Conservation (phyloP, 2,329 filamentous ascomycete genomes). For the Tolypocladium amazonense region DNA sequence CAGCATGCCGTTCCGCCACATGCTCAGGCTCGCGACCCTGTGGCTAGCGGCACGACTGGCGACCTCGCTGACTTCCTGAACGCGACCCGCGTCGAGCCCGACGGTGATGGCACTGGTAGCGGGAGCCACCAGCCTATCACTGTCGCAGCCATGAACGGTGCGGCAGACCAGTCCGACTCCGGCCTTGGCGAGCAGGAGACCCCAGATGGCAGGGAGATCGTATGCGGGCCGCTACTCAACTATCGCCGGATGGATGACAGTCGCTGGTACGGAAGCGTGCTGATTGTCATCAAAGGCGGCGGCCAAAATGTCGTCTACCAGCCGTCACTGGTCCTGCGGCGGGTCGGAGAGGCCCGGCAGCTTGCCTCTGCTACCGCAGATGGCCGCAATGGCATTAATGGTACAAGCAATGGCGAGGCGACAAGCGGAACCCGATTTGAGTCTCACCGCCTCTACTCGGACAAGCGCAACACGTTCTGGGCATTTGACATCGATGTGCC, state of each 20-base stretch:
- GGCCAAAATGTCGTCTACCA: constrained; percentile 44
- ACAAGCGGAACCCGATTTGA: constrained; percentile 28
- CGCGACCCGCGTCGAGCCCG: constrained; percentile 36
- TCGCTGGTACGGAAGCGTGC: constrained; percentile 74
- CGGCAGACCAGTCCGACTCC: constrained; percentile 15
- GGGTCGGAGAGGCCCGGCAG: constrained; percentile 18
- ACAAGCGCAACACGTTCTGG: constrained; percentile 76
- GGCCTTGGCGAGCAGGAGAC: constrained; percentile 10
- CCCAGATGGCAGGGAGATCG: constrained; percentile 46
- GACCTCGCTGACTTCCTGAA: constrained; percentile 49
- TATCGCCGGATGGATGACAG: constrained; percentile 65
- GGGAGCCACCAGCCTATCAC: constrained; percentile 38
- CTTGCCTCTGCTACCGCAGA: constrained; percentile 9
- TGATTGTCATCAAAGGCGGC: constrained; percentile 70
- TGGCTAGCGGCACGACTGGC: constrained; percentile 29
- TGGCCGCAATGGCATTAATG: constrained; percentile 17
- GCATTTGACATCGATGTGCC: constrained; percentile 75
- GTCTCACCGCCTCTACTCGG: constrained; percentile 50
- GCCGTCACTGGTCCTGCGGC: constrained; percentile 48
- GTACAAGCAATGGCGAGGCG: constrained; percentile 17
- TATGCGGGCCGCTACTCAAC: constrained; percentile 67
- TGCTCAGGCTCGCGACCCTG: constrained; percentile 17
- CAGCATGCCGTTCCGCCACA: constrained; percentile 30
- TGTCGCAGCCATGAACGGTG: constrained; percentile 24
- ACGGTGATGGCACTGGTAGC: constrained; percentile 16